Percentiles rank a stretch among this genome's conserved stretches.
Conservation (phyloP, 345 rosid species). For the Durio zibethinus region DNA sequence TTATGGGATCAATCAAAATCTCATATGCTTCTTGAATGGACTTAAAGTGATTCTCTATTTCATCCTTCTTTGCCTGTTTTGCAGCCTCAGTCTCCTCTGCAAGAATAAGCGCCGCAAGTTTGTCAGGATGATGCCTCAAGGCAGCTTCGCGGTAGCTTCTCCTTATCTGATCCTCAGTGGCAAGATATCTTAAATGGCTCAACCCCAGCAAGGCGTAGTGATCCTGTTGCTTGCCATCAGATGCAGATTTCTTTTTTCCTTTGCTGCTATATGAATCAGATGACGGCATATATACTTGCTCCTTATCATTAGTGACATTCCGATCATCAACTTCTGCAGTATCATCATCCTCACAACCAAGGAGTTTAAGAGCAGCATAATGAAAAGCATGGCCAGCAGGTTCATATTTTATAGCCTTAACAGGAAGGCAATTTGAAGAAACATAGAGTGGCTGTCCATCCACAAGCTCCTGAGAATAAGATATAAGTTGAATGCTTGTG, state of each 20-base stretch:
- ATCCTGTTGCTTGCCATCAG: constrained; percentile 73
- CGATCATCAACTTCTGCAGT: constrained; percentile 42
- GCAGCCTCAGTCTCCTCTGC: constrained; percentile 88
- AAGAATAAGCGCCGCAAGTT: constrained; percentile 80
- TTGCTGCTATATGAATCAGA: constrained; percentile 69
- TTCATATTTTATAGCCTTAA: constrained; percentile 71
- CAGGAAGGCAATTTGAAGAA: constrained; percentile 78
- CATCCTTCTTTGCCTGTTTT: constrained; percentile 89
- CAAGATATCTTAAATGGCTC: constrained; percentile 90
- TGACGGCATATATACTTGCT: constrained; percentile 57
- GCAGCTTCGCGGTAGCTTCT: constrained; percentile 92
- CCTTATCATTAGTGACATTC: constrained; percentile 58
- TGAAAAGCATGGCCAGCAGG: constrained; percentile 97
- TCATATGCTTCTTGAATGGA: constrained; percentile 95
- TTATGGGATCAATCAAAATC: constrained; percentile 77
- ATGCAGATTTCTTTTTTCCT: constrained; percentile 86
- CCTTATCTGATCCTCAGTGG: constrained; percentile 97
- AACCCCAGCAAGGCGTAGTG: constrained; percentile 90
- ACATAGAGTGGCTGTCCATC: constrained; percentile 67
- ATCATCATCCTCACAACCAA: constrained; percentile 64
- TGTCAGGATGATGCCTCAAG: constrained; percentile 91
- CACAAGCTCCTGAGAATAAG: constrained; percentile 74
- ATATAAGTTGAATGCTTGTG: constrained; percentile 44
- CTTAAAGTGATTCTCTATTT: constrained; percentile 83
- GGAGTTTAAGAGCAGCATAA: constrained; percentile 73